Conservation (phyloP, 2,329 filamentous ascomycete species). For the Pseudogymnoascus sp. region DNA sequence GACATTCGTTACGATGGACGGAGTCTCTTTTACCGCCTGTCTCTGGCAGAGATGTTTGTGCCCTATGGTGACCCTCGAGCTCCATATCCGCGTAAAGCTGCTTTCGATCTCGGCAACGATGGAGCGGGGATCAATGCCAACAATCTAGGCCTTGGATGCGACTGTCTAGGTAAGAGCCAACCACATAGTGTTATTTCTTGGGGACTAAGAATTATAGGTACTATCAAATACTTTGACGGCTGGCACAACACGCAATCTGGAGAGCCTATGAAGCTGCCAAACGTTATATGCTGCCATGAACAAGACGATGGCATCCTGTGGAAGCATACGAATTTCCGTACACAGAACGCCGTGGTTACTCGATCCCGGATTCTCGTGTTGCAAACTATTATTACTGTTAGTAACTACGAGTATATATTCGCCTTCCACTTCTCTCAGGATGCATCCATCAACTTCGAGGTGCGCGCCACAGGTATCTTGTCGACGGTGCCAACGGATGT, state of each 20-base stretch:
- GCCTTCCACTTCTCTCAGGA: constrained; percentile 67
- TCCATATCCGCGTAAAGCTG: constrained; percentile 57
- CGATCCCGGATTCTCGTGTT: constrained; percentile 31
- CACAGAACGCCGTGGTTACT: constrained; percentile 53
- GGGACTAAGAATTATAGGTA: too few species aligned
- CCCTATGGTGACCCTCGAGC: constrained; percentile 51
- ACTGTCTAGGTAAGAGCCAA: constrained; percentile 49
- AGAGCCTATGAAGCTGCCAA: constrained; percentile 50
- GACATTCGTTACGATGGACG: constrained; percentile 52
- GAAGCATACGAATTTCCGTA: constrained; percentile 65
- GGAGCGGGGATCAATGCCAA: constrained; percentile 57
- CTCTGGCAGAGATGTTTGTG: constrained; percentile 52
- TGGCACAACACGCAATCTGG: constrained; percentile 52
- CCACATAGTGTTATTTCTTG: too few species aligned
- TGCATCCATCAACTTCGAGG: constrained; percentile 58
- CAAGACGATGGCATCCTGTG: constrained; percentile 60
- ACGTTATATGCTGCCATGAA: constrained; percentile 62
- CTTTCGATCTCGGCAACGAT: constrained; percentile 60
- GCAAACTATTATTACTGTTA: constrained; percentile 62
- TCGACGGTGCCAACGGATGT: constrained; percentile 61
- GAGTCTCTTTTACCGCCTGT: constrained; percentile 55
- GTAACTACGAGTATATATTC: constrained; percentile 67
- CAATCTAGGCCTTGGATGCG: constrained; percentile 57
- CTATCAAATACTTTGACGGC: constrained; percentile 53
- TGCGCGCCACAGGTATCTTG: constrained; percentile 62